Conservation (phyloP, 1,284 basidiomycete genomes). For the Irpex rosettiformis region DNA sequence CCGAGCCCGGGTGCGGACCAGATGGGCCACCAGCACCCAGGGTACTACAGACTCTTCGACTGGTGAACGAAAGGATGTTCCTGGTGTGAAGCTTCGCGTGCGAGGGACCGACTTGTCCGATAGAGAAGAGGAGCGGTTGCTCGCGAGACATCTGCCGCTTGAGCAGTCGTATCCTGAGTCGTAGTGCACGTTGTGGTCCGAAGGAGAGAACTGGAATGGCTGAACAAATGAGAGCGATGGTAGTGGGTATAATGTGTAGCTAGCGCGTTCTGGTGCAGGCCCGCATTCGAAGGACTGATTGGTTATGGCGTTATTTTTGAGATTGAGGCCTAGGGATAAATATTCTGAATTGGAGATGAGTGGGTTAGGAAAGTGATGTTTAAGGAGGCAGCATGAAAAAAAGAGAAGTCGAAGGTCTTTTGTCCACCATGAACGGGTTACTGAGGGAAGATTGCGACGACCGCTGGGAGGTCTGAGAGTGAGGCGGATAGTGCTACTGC, state of each 20-base stretch:
- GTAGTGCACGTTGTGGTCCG: slow-evolving; percentile 32
- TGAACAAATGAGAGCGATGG: slow-evolving; percentile 27
- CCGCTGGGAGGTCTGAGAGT: slow-evolving; percentile 27
- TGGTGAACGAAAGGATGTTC: slow-evolving; percentile 36
- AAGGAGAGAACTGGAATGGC: slow-evolving; percentile 40
- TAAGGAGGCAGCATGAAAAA: slow-evolving; percentile 65
- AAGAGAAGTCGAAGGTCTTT: slow-evolving; percentile 32
- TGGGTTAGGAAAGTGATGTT: slow-evolving; percentile 60
- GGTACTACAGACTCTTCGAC: slow-evolving; percentile 28
- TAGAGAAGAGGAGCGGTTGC: slow-evolving; percentile 36
- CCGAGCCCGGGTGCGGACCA: slow-evolving; percentile 20
- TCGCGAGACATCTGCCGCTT: slow-evolving; percentile 26
- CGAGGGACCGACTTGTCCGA: slow-evolving; percentile 50
- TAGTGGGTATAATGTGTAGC: slow-evolving; percentile 24
- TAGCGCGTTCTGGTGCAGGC: slow-evolving; percentile 26
- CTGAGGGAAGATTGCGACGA: slow-evolving; percentile 22
- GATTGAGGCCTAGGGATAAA: no score
- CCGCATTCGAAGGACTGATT: slow-evolving; percentile 45
- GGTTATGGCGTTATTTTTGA: slow-evolving; percentile 61
- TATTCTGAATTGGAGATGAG: slow-evolving; percentile 57
- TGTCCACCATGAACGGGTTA: slow-evolving; percentile 24
- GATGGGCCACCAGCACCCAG: slow-evolving; percentile 12
- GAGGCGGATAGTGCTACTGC: slow-evolving; percentile 27
- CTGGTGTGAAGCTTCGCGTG: slow-evolving; percentile 58
- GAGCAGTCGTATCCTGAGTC: slow-evolving; percentile 29